Evolutionary conservation across 2,329 filamentous ascomycete species (phyloP), one percentile per base, ranked within the genome.

Genomic region (Apiospora saccharicola): DNA sequence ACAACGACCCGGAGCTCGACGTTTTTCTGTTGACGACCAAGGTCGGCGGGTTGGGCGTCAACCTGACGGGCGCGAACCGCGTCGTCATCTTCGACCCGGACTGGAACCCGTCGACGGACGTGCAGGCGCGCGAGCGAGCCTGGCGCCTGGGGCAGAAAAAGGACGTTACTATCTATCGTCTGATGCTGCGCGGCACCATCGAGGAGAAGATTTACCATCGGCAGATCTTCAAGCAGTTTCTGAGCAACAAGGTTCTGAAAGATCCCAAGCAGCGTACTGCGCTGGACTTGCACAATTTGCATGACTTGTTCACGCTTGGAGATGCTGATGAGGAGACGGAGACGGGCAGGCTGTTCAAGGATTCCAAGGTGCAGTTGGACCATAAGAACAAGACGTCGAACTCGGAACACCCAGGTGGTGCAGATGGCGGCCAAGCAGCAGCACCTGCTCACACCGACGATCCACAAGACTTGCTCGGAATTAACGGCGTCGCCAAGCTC

Each of bases 151-250:
- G 96, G 0, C 96, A 99, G 83, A 98, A 97, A 82, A 92, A 93
- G 71, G 94, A 98, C 68, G 96, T 99, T 41, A 95, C 94, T 5
- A 98, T 99, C 30, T 99, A 98, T 81, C 93, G 97, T 47, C 87
- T 99, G n/a, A 97, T 99, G 93, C 98, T 94, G 4, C 94, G 96
- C 6, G 96, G 96, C 1, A 99, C 97, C 0, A 99, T 99, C 34
- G 96, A 99, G 80, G 96, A 99, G 82, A 99, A 99, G 85, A 99
- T 99, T 43, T 99, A 98, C 75, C 96, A 99, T 81, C 93, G 97
- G 22, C 96, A 99, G 79, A 96, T 99, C 69, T 99, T 97, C 87
- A 99, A 99, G 82, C 96, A 98, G 77, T 98, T 98, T 79, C 87
- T 99, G 74, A 96, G 95, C 4, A 98, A 98, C 84, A 98, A 98